Evolutionary conservation across 2,329 filamentous ascomycete genomes (phyloP), one percentile per base, ranked within the genome.

Genomic region (Talaromyces amestolkiae): DNA sequence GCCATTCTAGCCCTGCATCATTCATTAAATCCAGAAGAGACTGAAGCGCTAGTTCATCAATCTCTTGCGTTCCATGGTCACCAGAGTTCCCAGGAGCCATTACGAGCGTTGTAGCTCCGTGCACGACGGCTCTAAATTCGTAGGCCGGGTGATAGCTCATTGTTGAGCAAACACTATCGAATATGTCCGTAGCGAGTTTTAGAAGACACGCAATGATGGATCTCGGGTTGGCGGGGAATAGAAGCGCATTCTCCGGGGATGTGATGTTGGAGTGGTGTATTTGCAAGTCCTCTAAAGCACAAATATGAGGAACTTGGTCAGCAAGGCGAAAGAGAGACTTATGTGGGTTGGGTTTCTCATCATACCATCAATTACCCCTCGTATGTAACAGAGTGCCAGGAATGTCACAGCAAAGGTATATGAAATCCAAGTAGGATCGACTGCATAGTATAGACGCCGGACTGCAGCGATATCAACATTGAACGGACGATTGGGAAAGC

Each of bases 371-470:
- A 69, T 56, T 27, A 63, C 58, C 1, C 68, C 68, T 63, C 68
- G 58, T 27, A 68, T 64, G 13, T 69, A 69, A 43, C 66, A 67
- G 31, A 69, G 58, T 1, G 59, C 62, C 31, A 69, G 15, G 19
- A 69, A 68, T 27, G 64, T 68, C 3, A 66, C 60, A 3, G 68
- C 66, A 66, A 69, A 69, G 1, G 68, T 67, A 56, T 68, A 51
- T 24, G 68, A 69, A 37, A 69, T 68, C 68, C 68, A 69, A 8
- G 66, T 66, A 4, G 66, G 66, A 53, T 69, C 68, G 13, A 69
- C 68, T 1, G 66, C 66, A 35, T 65, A 69, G 65, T 68, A 63
- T 13, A 69, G 58, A 49, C 65, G 65, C 19, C 63, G 47, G 22
- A 68, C 62, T 0, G 68, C 59, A n/a, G 45, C 60, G 3, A 45